Evolutionary conservation across 805 yeast species (phyloP), one percentile per base, ranked within the genome.

Genomic region (Wickerhamomyces alni): DNA sequence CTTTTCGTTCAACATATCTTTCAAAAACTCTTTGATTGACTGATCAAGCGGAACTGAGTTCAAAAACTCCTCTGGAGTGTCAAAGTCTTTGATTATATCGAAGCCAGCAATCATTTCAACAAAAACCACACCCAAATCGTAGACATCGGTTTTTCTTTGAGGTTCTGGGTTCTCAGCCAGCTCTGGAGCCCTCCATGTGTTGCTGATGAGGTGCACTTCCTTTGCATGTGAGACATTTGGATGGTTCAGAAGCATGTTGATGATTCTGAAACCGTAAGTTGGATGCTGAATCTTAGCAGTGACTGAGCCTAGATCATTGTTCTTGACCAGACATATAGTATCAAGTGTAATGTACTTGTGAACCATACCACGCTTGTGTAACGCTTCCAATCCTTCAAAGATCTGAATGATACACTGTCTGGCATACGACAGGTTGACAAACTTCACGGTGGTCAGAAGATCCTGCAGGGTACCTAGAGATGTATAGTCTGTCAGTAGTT

Each of bases 371-470:
- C 74, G 67, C 53, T 87, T 88, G 58, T 93, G 97, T 11, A 93
- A 58, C 38, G 75, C 75, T 51, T 93, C 97, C 8, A 93, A 60
- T 2, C 88, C 89, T 45, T 93, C 96, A 27, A 93, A 64, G 5
- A 93, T 51, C 55, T 89, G 93, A 36, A 89, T 81, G 29, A 88
- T 71, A 97, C 97, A 93, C 6, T 81, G 72, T 47, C 98, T 74
- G 0, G 95, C 95, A 2, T 85, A 71, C 4, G 83, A 77, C 52
- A 89, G 65, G 51, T 77, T 82, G 8, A 87, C 73, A 34, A 73
- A 72, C 3, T 78, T 81, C 1, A 86, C 78, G 0, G 87, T 75
- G 12, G 78, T 72, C 11, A 91, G 63, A 8, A 91, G 58, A 36
- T 81, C 88, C 29, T 76, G 70, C 7, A 87, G 50, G 1, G 83